phyloP scores from a whole-genome alignment of 495 filamentous ascomycete species.

The Parathielavia hyrcaniae region DNA sequence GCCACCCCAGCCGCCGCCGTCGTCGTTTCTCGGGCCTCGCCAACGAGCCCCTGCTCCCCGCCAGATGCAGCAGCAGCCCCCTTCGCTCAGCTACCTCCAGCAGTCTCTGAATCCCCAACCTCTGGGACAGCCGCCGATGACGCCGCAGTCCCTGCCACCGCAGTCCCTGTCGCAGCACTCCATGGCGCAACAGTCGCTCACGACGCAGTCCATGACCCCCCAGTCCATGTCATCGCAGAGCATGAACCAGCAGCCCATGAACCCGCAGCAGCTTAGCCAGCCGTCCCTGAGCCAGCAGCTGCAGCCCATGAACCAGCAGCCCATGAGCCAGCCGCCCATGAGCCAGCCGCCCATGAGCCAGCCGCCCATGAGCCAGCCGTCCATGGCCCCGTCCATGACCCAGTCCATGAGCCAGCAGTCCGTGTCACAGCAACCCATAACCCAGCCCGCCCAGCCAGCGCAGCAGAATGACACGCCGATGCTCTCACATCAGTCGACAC shows the following conservation, averaged over 20 bases:
- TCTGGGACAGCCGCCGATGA: constrained; percentile 12
- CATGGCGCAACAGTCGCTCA: constrained; percentile 3
- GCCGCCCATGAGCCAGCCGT: constrained; percentile 27
- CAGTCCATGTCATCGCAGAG: constrained; percentile 24
- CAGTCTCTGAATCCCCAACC: constrained; percentile 32
- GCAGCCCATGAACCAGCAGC: constrained; percentile 21
- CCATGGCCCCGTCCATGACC: constrained; percentile 18
- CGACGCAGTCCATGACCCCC: constrained; percentile 20
- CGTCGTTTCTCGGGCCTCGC: constrained; percentile 37
- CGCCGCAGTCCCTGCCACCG: constrained; percentile 4
- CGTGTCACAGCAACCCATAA: constrained; percentile 17
- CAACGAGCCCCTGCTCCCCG: constrained; percentile 33
- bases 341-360: constrained; percentile 19
- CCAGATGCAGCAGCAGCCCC: constrained; percentile 29
- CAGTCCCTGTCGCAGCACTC: constrained; percentile 18
- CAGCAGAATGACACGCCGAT: constrained; percentile 33
- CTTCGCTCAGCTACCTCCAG: constrained; percentile 31
- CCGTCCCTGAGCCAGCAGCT: constrained; percentile 22
- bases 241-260: constrained; percentile 21
- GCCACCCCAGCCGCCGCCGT: too few species aligned
- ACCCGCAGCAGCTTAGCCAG: constrained; percentile 19
- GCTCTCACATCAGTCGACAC: constrained; percentile 26
- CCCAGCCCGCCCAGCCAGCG: constrained; percentile 23
- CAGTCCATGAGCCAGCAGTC: constrained; percentile 22
- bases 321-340: constrained; percentile 22